Evolutionary conservation across 1,284 basidiomycete genomes (phyloP), one percentile per base, ranked within the genome.

Genomic region (Ganoderma boninense): DNA sequence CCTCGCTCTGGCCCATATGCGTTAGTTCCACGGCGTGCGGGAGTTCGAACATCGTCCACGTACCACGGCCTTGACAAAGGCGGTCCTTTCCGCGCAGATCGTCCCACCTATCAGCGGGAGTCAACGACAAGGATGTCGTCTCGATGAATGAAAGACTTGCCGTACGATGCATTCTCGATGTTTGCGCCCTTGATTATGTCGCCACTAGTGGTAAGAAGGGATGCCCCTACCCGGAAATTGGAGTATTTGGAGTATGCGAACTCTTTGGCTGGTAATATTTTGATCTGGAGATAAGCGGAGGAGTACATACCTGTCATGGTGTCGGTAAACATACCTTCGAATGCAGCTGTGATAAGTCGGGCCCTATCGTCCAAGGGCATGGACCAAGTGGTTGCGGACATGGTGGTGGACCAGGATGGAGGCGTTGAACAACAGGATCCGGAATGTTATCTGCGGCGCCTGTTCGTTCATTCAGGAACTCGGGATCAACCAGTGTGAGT

Each of bases 131-230:
- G 32, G 7, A 32, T 18, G 4, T 35, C 1, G 14, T 4, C 1
- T 16, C 20, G n/a, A 46, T 20, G 54, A 5, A 38, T 18, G 38
- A 29, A 11, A 59, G 11, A 75, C 80, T 65, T 29, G 93, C 96
- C 94, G 79, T 96, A 97, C 0, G 94, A 95, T 0, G 95, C 95
- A 77, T 97, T 97, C 82, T 98, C 96, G 69, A 97, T 87, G 78
- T 97, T 97, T 49, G 92, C 90, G 5, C 96, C 96, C 66, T 89
- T 92, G 71, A 96, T 87, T 52, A 97, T 88, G 16, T 85, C 82
- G 0, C 94, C 95, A 69, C 92, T 87, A 0, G 86, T 79, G 1
- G 90, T 85, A 23, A 97, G 82, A 14, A 97, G 82, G 0, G 95
- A 93, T 0, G 96, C 95, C 0, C 97, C 96, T 13, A 98, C 96